These are phyloP conservation scores for Phytophthora hibernalis DNA, from an alignment of 352 stramenopile species.

Conservation along the genomic window DNA sequence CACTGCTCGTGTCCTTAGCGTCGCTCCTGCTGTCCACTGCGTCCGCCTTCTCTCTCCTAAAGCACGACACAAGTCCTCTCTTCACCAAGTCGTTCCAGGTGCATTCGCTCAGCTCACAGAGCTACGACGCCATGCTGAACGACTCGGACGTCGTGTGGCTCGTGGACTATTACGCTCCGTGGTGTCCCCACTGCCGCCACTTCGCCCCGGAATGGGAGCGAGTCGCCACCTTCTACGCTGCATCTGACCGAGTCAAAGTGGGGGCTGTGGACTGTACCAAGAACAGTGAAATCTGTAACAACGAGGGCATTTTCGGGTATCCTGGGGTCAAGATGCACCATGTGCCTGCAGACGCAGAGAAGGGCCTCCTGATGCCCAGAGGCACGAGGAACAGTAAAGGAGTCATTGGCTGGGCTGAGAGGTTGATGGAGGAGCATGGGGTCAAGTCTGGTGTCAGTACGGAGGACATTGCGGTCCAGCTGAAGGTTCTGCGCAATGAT, in stretches of 20 bases:
- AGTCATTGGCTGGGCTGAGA: conserved; percentile 75
- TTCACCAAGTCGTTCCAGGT: conserved; percentile 81
- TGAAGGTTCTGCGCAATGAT: conserved; percentile 60
- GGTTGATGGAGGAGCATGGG: conserved; percentile 53
- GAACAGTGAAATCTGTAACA: conserved; percentile 60
- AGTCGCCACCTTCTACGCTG: conserved; percentile 72
- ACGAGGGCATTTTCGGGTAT: conserved; percentile 70
- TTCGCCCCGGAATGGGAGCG: conserved; percentile 82
- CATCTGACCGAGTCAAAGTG: conserved; percentile 59
- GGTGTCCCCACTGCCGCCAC: conserved; percentile 83
- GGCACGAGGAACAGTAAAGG: conserved; percentile 44
- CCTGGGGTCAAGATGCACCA: conserved; percentile 80
- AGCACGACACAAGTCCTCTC: conserved; percentile 57
- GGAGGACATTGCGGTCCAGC: conserved; percentile 52
- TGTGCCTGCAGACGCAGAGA: conserved; percentile 46
- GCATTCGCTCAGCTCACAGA: conserved; percentile 41
- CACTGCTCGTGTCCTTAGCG: conserved; percentile 9
- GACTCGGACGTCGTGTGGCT: conserved; percentile 69
- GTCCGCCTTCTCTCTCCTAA: conserved; percentile 35
- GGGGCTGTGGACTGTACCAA: conserved; percentile 83
- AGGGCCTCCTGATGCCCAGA: conserved; percentile 34
- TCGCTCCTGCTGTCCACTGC: conserved; percentile 12
- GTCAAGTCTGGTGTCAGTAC: conserved; percentile 60
- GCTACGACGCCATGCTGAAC: conserved; percentile 58
- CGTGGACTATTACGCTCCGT: conserved; percentile 88